Evolutionary conservation across 208 protist genomes (phyloP).

Genomic region (Trypanosomatidae sp.): DNA sequence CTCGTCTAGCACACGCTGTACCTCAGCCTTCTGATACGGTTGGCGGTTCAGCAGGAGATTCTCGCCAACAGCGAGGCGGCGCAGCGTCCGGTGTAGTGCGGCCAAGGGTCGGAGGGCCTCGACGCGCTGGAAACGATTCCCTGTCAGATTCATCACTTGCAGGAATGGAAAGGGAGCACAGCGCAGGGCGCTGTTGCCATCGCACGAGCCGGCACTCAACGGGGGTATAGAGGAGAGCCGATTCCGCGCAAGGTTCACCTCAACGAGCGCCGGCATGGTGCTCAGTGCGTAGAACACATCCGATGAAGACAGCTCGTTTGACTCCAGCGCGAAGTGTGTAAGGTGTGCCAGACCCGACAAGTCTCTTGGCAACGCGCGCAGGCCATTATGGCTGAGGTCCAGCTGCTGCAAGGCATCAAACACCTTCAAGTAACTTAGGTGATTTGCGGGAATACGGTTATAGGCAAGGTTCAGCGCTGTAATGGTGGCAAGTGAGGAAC

Average conservation of each 20-base stretch:
- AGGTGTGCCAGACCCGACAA: constrained; percentile 71
- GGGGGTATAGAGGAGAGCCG: constrained; percentile 55
- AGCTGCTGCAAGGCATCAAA: constrained; percentile 74
- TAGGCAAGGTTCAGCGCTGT: constrained; percentile 84
- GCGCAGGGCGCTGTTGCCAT: constrained; percentile 25
- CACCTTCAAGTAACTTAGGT: constrained; percentile 60
- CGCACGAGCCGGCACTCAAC: constrained; percentile 21
- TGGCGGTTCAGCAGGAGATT: constrained; percentile 48
- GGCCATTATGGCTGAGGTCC: constrained; percentile 82
- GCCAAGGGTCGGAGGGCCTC: constrained; percentile 51
- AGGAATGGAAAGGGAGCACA: constrained; percentile 67
- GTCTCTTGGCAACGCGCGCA: constrained; percentile 63
- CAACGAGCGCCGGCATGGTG: constrained; percentile 79
- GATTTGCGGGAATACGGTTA: constrained; percentile 61
- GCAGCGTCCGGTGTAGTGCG: constrained; percentile 61
- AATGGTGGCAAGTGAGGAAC: constrained; percentile 27
- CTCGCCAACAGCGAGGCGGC: constrained; percentile 59
- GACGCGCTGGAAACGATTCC: constrained; percentile 52
- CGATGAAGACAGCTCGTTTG: constrained; percentile 51
- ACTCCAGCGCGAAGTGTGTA: constrained; percentile 84
- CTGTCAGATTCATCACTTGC: constrained; percentile 64
- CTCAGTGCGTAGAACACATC: constrained; percentile 72
- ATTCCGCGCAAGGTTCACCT: constrained; percentile 88
- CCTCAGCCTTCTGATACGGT: constrained; percentile 21
- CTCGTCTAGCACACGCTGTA: constrained; percentile 44